These are phyloP conservation scores for Tetraselmis striata DNA, from an alignment of 139 green algal genomes.

Conservation along the genomic window DNA sequence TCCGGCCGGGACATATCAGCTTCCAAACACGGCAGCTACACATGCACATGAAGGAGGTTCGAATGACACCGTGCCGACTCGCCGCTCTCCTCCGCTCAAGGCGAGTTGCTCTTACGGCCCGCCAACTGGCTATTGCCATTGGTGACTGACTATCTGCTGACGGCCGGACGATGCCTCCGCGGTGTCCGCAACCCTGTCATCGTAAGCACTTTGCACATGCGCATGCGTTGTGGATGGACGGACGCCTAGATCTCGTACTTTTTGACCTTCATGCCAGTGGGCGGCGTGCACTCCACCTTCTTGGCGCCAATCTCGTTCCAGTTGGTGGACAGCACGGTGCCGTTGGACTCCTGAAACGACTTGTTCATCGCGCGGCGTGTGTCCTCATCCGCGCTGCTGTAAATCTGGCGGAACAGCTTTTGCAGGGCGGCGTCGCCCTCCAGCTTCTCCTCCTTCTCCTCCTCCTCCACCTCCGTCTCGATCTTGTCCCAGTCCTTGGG, in stretches of 20 bases:
- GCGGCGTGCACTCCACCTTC: constrained; percentile 61
- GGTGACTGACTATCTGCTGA: no score
- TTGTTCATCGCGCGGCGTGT: constrained; percentile 96
- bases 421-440: constrained; percentile 71
- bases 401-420: constrained; percentile 74
- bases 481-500: constrained; percentile 71
- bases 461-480: constrained; percentile 46
- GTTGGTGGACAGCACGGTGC: constrained; percentile 93
- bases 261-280: constrained; percentile 55
- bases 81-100: no score
- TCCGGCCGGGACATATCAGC: no score
- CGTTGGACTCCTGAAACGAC: constrained; percentile 76
- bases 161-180: no score
- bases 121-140: no score
- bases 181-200: no score
- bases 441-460: constrained; percentile 78
- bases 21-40: no score
- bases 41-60: no score
- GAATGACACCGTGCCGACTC: no score
- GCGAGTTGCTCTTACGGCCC: no score
- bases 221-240: no score
- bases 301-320: constrained; percentile 87
- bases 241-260: constrained; percentile 44
- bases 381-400: constrained; percentile 72
- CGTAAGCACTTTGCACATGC: no score